Base-by-base conservation (phyloP, 2,329 filamentous ascomycete genomes). In the Zymoseptoria tritici region DNA sequence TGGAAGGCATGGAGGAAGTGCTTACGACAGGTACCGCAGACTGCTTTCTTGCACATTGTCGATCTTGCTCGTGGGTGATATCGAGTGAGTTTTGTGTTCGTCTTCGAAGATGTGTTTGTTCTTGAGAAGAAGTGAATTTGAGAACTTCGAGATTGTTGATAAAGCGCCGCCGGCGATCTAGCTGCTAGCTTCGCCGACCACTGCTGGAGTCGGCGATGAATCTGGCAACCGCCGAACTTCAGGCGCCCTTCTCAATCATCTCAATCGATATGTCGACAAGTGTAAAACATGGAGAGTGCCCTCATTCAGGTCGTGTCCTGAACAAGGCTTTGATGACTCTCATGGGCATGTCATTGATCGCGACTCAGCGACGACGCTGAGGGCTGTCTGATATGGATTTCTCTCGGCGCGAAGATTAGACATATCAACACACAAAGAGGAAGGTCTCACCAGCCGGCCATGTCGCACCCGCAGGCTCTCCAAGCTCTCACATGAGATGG, bases 31-130 rank as follows among this genome's bases (percentile, higher is more conserved):
- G 77, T 81, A 62, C 76, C 75, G 74, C 86, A 89, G 61, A 76
- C 80, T 22, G 83, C 81, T 73, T 83, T 83, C 74, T 80, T 85
- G 73, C 86, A 89, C 86, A 89, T 89, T 22, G n/a, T 53, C 16
- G 16, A 19, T 31, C 6, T 24, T 13, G 22, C 26, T 20, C 16
- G 52, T 24, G 20, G 52, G 13, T 53, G 9, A 16, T 4, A 4
- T 24, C 11, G 52, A 19, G 22, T 9, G 13, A 13, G n/a, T 29
- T 22, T 6, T 9, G 16, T 16, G 52, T 53, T 52, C 50, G 50
- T 52, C 36, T 46, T 46, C 36, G 36, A 46, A n/a, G 36, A 7
- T 46, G 36, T 46, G 36, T 16, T 46, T 46, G 36, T 46, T 46
- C 16, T 13, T 46, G 13, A n/a, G 13, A 46, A 46, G 36, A 46